A percentile compares a stretch with the other conserved stretches of the same genome.
Conservation (phyloP, 2,329 filamentous ascomycete species). For the Hymenotorrendiella dingleyae region DNA sequence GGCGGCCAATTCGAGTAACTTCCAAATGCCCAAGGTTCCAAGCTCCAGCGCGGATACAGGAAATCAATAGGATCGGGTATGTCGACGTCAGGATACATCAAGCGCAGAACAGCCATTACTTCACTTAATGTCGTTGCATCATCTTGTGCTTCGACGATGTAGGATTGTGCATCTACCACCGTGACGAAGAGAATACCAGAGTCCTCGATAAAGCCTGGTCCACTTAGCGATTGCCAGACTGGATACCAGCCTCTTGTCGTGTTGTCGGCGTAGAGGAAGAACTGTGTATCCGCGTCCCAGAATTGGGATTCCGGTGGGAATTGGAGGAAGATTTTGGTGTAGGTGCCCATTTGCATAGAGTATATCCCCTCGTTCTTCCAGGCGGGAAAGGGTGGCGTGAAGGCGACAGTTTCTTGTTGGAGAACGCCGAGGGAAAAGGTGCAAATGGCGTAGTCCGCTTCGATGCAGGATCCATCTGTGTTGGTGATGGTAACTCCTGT, state of each 20-base stretch:
- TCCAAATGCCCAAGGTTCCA: slow-evolving; percentile 42
- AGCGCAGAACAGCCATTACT: slow-evolving; percentile 19
- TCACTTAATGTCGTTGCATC: slow-evolving; percentile 44
- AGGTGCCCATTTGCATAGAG: slow-evolving; percentile 63
- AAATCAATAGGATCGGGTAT: slow-evolving; percentile 48
- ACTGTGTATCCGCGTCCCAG: slow-evolving; percentile 45
- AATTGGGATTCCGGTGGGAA: slow-evolving; percentile 39
- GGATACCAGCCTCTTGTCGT: slow-evolving; percentile 39
- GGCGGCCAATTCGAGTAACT: slow-evolving; percentile 65
- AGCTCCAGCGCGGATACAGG: slow-evolving; percentile 47
- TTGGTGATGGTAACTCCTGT: slow-evolving; percentile 46
- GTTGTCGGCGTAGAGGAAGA: slow-evolving; percentile 22
- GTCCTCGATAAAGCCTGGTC: slow-evolving; percentile 50
- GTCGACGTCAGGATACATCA: slow-evolving; percentile 44
- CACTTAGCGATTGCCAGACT: slow-evolving; percentile 57
- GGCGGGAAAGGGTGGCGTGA: slow-evolving; percentile 50
- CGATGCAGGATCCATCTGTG: slow-evolving; percentile 46
- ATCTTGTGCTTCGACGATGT: slow-evolving; percentile 52
- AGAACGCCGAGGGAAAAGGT: slow-evolving; percentile 66
- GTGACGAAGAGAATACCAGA: slow-evolving; percentile 63
- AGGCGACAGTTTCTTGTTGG: slow-evolving; percentile 53
- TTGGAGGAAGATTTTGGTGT: slow-evolving; percentile 68
- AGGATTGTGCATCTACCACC: slow-evolving; percentile 49
- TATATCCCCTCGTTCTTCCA: slow-evolving; percentile 62
- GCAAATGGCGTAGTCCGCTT: slow-evolving; percentile 56